These are phyloP conservation scores for Aureobasidium sp. DNA, from an alignment of 2,329 filamentous ascomycete species.

Conservation along the genomic window DNA sequence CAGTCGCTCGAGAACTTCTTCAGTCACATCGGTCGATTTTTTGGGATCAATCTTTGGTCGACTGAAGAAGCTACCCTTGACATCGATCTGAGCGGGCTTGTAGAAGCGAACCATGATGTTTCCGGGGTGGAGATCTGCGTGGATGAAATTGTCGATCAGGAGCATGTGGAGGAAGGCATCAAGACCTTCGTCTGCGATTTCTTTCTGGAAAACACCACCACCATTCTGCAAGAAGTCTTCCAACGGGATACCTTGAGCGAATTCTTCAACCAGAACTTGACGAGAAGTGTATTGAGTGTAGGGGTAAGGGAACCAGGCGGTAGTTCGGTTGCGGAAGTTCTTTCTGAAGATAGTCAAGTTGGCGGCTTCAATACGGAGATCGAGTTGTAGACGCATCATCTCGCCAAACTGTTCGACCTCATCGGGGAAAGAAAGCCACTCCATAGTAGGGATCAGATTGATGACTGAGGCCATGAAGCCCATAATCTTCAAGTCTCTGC, in stretches of 20 bases:
- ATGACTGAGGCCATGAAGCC: conserved; percentile 75
- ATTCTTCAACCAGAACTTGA: conserved; percentile 89
- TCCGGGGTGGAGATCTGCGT: conserved; percentile 90
- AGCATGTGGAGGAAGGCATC: conserved; percentile 97
- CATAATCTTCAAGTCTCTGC: conserved; percentile 93
- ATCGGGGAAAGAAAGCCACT: conserved; percentile 93
- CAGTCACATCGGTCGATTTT: conserved; percentile 67
- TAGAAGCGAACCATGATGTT: conserved; percentile 99
- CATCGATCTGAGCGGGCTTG: conserved; percentile 63
- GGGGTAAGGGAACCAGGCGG: conserved; percentile 94
- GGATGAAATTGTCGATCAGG: conserved; percentile 93
- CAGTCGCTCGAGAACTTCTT: conserved; percentile 73
- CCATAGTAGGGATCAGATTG: conserved; percentile 84
- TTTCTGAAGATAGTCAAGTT: conserved; percentile 83
- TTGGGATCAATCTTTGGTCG: conserved; percentile 27
- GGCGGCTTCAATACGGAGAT: conserved; percentile 86
- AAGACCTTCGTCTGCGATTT: conserved; percentile 89
- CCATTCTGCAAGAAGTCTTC: conserved; percentile 86
- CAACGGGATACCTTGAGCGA: conserved; percentile 86
- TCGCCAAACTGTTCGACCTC: conserved; percentile 91
- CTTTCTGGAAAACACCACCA: conserved; percentile 83
- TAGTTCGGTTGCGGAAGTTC: conserved; percentile 81
- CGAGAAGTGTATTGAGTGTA: conserved; percentile 89
- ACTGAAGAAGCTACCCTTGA: conserved; percentile 30
- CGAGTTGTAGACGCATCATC: conserved; percentile 98